These are phyloP conservation scores for Pseudogymnoascus sp. DNA, from an alignment of 2,329 filamentous ascomycete genomes.

Conservation along the genomic window DNA sequence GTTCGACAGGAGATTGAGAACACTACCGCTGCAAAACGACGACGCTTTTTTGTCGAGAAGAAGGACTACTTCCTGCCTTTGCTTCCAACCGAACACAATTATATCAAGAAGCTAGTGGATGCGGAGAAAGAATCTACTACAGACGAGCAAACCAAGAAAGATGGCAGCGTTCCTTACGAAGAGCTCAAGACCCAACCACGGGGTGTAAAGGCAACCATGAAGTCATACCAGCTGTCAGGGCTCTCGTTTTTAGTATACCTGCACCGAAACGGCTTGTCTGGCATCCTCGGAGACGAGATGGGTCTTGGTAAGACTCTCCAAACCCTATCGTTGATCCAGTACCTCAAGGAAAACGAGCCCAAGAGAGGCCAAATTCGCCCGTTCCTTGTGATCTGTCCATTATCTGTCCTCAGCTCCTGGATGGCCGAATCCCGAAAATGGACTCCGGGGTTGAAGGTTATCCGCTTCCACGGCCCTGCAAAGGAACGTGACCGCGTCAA, in stretches of 20 bases:
- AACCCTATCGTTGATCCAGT: constrained; percentile 41
- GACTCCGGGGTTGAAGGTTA: constrained; percentile 37
- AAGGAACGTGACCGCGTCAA: constrained; percentile 38
- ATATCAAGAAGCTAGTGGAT: constrained; percentile 26
- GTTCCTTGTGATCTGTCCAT: constrained; percentile 41
- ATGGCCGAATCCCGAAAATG: constrained; percentile 38
- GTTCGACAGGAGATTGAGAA: constrained; percentile 25
- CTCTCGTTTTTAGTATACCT: constrained; percentile 41
- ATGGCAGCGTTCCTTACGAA: constrained; percentile 20
- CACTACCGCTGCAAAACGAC: constrained; percentile 23
- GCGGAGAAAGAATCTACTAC: constrained; percentile 19
- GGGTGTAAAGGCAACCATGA: constrained; percentile 40
- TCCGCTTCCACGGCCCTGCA: constrained; percentile 39
- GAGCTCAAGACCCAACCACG: constrained; percentile 23
- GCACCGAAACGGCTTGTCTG: constrained; percentile 36
- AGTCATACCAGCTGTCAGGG: constrained; percentile 43
- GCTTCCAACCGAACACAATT: constrained; percentile 25
- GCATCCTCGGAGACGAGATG: constrained; percentile 43
- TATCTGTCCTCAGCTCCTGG: constrained; percentile 44
- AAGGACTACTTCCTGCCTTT: constrained; percentile 27
- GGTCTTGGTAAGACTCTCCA: constrained; percentile 43
- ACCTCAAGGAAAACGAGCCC: constrained; percentile 34
- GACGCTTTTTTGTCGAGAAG: constrained; percentile 28
- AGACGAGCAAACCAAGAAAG: constrained; percentile 19
- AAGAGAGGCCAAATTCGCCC: constrained; percentile 32